Evolutionary conservation across 2,329 filamentous ascomycete species (phyloP), one percentile per base, ranked within the genome.

Genomic region (Trichoderma polysporum): DNA sequence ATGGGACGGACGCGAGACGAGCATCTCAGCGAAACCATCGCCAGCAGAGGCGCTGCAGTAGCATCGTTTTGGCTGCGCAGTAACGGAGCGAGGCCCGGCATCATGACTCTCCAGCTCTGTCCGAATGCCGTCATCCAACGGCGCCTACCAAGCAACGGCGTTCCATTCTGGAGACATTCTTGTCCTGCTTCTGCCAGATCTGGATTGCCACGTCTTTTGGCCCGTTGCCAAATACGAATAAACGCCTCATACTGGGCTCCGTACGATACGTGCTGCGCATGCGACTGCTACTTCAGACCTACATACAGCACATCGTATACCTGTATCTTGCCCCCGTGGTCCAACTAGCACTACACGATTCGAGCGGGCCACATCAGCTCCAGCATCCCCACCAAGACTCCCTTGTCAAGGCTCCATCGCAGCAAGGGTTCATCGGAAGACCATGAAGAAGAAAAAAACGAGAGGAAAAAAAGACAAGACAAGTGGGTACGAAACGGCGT

Each of bases 201-300:
- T 60, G 63, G 35, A 45, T 54, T 66, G 63, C 63, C 63, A 66
- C 63, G 63, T 66, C 62, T 66, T 7, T 47, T 57, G 49, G 35
- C 50, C 33, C 61, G 52, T 56, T 59, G 49, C 56, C 63, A 59
- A 50, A 50, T 58, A 60, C 47, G 54, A 59, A 60, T 27, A 60
- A 66, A 60, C 63, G 63, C 63, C 63, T 66, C 63, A 66, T 52
- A 31, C 50, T 45, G 50, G n/a, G 50, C 60, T 64, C 60, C 60
- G 60, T 63, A 63, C n/a, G 49, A 63, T 63, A 63, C 60, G 60
- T 29, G 50, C 25, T 53, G 27, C 35, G 27, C 37, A 56, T 56
- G 37, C 50, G 31, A 37, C 35, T 56, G 27, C 25, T 50, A 49
- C 39, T 66, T 27, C 61, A 62, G 39, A 53, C 54, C 29, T 39